Percentiles rank a stretch among this genome's conserved stretches.
phyloP scores from a whole-genome alignment of 352 stramenopile species.

The Globisporangium yorkense region DNA sequence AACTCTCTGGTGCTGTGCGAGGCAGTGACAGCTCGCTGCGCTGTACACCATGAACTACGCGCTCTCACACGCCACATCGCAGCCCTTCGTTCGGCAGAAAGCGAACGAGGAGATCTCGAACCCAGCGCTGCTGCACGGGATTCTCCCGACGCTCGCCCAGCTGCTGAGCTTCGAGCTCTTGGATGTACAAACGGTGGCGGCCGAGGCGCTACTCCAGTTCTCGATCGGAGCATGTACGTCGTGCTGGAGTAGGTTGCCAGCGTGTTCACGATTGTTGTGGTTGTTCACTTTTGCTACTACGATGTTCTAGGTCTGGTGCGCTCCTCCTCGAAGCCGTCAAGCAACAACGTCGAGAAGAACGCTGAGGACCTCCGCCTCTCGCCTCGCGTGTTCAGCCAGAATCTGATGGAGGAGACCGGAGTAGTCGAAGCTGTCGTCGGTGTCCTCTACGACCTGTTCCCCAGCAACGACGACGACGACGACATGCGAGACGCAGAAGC shows the following conservation, averaged over 20 bases:
- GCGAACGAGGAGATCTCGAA: slow-evolving; percentile 77
- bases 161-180: slow-evolving; percentile 52
- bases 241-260: neutral
- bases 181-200: slow-evolving; percentile 56
- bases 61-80: neutral
- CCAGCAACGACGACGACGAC: slow-evolving; percentile 46
- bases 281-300: neutral
- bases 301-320: slow-evolving; percentile 29
- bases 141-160: slow-evolving; percentile 49
- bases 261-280: neutral
- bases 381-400: slow-evolving; percentile 56
- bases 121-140: slow-evolving; percentile 33
- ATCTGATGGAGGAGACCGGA: slow-evolving; percentile 60
- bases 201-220: slow-evolving; percentile 52
- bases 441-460: slow-evolving; percentile 67
- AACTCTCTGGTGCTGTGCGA: neutral
- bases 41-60: neutral
- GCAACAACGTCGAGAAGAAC: slow-evolving; percentile 24
- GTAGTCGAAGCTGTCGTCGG: slow-evolving; percentile 49
- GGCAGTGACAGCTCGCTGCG: neutral
- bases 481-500: slow-evolving; percentile 1
- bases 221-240: slow-evolving; percentile 53
- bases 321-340: slow-evolving; percentile 14
- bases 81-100: slow-evolving; percentile 71
- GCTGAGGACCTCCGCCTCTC: slow-evolving; percentile 52